phyloP scores from a whole-genome alignment of 768 basidiomycete genomes.

The Jaapia argillacea region DNA sequence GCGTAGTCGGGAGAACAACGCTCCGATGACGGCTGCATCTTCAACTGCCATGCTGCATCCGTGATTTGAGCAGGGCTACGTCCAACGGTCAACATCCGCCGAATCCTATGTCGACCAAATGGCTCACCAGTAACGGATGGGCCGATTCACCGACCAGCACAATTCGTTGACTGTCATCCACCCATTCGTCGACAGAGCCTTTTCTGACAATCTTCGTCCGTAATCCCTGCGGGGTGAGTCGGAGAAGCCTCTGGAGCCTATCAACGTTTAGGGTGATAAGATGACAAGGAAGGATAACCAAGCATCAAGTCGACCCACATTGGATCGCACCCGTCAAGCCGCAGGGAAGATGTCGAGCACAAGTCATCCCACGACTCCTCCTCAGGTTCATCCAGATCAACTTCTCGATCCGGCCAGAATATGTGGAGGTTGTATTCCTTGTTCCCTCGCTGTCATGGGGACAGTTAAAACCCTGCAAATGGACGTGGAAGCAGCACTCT shows the following conservation, averaged over 20 bases:
- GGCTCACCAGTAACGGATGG: constrained; percentile 41
- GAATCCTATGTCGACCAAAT: not conserved
- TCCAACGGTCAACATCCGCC: constrained; percentile 1
- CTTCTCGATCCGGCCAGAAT: not conserved
- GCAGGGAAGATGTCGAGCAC: too few species aligned
- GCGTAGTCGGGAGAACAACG: constrained; percentile 45
- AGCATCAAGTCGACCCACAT: too few species aligned
- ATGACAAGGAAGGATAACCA: too few species aligned
- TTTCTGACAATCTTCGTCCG: constrained; percentile 26
- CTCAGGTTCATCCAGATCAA: not conserved
- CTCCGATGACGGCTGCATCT: constrained; percentile 51
- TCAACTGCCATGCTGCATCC: constrained; percentile 44
- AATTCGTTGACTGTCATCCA: constrained; percentile 35
- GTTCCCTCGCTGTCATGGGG: not conserved
- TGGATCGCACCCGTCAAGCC: too few species aligned
- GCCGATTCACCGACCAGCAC: constrained; percentile 54
- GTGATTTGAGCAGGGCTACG: constrained; percentile 45
- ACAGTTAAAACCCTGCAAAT: not conserved
- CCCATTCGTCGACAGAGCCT: constrained; percentile 33
- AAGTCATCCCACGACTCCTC: not conserved
- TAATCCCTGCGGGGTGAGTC: constrained; percentile 22
- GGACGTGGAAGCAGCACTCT: not conserved
- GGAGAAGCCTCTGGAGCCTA: constrained; percentile 26
- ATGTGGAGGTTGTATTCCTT: not conserved
- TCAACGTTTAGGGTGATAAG: constrained; percentile 3